Evolutionary conservation across 805 yeast species (phyloP).

Genomic region (Barnettozyma vustinii): DNA sequence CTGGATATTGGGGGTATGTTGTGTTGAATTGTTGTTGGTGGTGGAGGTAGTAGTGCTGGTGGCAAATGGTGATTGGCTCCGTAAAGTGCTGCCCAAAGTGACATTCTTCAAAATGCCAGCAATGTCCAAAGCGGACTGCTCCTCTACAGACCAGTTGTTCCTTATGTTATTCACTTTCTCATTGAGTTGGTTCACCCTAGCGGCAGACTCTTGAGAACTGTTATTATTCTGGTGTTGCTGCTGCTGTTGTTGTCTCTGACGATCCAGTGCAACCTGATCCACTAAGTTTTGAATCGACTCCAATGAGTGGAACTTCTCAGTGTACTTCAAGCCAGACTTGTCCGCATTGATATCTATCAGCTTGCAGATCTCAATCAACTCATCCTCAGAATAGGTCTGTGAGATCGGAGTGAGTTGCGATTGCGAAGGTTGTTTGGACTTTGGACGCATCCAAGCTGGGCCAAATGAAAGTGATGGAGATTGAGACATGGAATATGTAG

Average conservation of each 20-base stretch:
- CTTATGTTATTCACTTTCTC: constrained; percentile 16
- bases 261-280: constrained; percentile 19
- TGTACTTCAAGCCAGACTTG: constrained; percentile 17
- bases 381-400: constrained; percentile 42
- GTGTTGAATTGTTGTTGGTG: not conserved
- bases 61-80: constrained; percentile 1
- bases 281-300: constrained; percentile 22
- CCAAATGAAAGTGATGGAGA: constrained; percentile 26
- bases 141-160: constrained; percentile 18
- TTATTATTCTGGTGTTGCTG: not conserved
- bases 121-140: constrained; percentile 21
- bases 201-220: constrained; percentile 3
- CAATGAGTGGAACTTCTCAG: constrained; percentile 30
- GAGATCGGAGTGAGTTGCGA: constrained; percentile 31
- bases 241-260: constrained; percentile 10
- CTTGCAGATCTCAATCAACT: constrained; percentile 49
- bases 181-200: constrained; percentile 12
- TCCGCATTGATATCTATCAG: constrained; percentile 30
- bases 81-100: constrained; percentile 1
- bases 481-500: constrained; percentile 24
- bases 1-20: constrained; percentile 6
- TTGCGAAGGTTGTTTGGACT: constrained; percentile 9
- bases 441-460: constrained; percentile 33
- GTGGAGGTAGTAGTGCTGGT: constrained; percentile 1
- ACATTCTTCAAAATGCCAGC: constrained; percentile 20